phyloP scores from a whole-genome alignment of 2,329 filamentous ascomycete species.

The Verticillium tricorpus region DNA sequence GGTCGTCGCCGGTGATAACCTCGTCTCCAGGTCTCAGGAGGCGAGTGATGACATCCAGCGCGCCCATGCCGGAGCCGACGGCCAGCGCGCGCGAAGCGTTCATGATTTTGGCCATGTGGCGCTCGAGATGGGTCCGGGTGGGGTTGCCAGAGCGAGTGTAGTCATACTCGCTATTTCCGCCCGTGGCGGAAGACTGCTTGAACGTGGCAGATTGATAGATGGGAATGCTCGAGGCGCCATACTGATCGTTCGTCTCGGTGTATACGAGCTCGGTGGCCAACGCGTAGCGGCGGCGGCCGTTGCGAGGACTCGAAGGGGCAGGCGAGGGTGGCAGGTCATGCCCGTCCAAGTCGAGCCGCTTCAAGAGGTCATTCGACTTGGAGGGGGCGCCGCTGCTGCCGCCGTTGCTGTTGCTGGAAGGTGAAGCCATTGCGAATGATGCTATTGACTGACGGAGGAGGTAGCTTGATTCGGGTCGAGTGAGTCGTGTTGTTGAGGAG shows the following conservation, averaged over 20 bases:
- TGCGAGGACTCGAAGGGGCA: constrained; percentile 83
- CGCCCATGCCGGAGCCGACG: constrained; percentile 95
- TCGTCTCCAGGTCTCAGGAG: constrained; percentile 89
- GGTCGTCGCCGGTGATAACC: constrained; percentile 92
- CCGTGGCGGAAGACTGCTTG: constrained; percentile 79
- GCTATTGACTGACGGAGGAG: neutral
- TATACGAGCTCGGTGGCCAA: constrained; percentile 95
- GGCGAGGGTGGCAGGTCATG: constrained; percentile 87
- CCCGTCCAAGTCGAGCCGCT: constrained; percentile 72
- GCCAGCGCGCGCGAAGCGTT: constrained; percentile 85
- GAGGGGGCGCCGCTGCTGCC: neutral
- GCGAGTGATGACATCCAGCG: constrained; percentile 91
- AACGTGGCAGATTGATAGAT: constrained; percentile 99
- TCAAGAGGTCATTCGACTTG: constrained; percentile 30
- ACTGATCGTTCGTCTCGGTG: constrained; percentile 93
- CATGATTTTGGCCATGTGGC: constrained; percentile 99
- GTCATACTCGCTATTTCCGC: constrained; percentile 85
- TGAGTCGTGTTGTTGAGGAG: constrained; percentile 15
- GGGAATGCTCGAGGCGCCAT: constrained; percentile 91
- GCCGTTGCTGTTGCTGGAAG: constrained; percentile 7
- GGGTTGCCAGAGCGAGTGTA: constrained; percentile 98
- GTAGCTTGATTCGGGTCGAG: neutral
- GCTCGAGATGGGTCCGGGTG: constrained; percentile 90
- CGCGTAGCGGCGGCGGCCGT: constrained; percentile 78
- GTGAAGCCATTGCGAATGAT: constrained; percentile 6